Conservation (phyloP, 2,329 filamentous ascomycete genomes). For the Aspergillus sergii region DNA sequence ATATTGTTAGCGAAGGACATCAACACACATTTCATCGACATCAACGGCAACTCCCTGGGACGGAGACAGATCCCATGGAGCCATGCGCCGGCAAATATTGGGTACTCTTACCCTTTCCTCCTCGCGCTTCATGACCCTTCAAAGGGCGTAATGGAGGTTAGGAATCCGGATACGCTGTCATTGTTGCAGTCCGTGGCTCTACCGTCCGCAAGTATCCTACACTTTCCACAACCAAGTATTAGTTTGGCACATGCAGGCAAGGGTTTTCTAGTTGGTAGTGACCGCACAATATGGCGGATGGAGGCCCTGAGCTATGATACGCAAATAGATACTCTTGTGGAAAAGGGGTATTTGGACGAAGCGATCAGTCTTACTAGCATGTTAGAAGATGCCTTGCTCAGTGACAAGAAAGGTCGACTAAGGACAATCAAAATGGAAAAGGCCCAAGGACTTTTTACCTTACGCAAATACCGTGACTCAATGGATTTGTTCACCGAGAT, state of each 20-base stretch:
- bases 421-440: constrained; percentile 90
- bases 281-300: constrained; percentile 95
- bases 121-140: constrained; percentile 80
- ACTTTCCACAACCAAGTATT: constrained; percentile 89
- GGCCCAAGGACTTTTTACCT: constrained; percentile 78
- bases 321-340: constrained; percentile 81
- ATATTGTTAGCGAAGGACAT: constrained; percentile 96
- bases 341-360: constrained; percentile 77
- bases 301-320: constrained; percentile 86
- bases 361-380: constrained; percentile 85
- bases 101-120: constrained; percentile 96
- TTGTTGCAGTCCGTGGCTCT: constrained; percentile 82
- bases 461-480: constrained; percentile 80
- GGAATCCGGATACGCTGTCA: constrained; percentile 90
- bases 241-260: constrained; percentile 96
- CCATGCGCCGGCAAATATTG: constrained; percentile 82
- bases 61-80: constrained; percentile 92
- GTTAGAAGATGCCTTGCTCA: constrained; percentile 87
- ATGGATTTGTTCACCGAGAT: constrained; percentile 92
- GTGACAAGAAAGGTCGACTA: constrained; percentile 77
- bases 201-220: constrained; percentile 78
- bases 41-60: constrained; percentile 77
- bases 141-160: constrained; percentile 83
- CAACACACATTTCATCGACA: constrained; percentile 88
- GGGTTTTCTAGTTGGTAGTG: constrained; percentile 90